These are phyloP conservation scores for Calophaca sinica DNA, from an alignment of 306 rosid genomes.

Conservation along the genomic window DNA sequence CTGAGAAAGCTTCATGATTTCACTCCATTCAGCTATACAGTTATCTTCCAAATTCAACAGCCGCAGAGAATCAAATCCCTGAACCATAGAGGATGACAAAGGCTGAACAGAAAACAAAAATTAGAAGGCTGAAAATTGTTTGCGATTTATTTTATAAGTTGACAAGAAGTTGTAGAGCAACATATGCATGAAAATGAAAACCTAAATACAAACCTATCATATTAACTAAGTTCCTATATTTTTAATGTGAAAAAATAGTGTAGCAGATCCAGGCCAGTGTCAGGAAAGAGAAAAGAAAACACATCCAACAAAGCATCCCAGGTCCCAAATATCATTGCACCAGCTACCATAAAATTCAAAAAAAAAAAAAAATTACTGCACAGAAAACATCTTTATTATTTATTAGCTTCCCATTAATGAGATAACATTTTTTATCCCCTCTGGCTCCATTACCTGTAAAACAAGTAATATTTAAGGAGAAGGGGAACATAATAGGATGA, in stretches of 20 bases:
- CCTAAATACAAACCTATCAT: conserved; percentile 4
- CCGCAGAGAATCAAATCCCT: conserved; percentile 79
- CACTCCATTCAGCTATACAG: conserved; percentile 81
- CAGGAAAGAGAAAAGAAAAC: conserved; percentile 21
- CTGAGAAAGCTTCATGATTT: conserved; percentile 79
- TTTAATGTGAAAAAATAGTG: conserved; percentile 23
- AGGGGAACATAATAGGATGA: conserved; percentile 18
- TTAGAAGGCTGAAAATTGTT: conserved; percentile 42
- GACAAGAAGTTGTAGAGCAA: conserved; percentile 1
- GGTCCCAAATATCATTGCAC: conserved; percentile 11
- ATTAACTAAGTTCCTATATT: conserved; percentile 24
- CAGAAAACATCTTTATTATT: background rate
- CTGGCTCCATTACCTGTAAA: background rate
- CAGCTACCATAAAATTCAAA: background rate
- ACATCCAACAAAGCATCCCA: conserved; percentile 37
- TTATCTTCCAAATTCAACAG: conserved; percentile 93
- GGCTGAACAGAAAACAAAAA: conserved; percentile 63
- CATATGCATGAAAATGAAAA: conserved; percentile 27
- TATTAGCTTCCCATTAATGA: background rate
- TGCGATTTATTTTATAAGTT: conserved; percentile 27
- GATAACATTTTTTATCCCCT: background rate
- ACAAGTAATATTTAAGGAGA: conserved; percentile 18
- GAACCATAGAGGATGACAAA: conserved; percentile 66
- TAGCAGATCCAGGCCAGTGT: conserved; percentile 36
- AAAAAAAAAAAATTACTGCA: background rate